These are phyloP conservation scores for Alternaria novae-zelandiae DNA, from an alignment of 2,329 filamentous ascomycete species.

Conservation along the genomic window DNA sequence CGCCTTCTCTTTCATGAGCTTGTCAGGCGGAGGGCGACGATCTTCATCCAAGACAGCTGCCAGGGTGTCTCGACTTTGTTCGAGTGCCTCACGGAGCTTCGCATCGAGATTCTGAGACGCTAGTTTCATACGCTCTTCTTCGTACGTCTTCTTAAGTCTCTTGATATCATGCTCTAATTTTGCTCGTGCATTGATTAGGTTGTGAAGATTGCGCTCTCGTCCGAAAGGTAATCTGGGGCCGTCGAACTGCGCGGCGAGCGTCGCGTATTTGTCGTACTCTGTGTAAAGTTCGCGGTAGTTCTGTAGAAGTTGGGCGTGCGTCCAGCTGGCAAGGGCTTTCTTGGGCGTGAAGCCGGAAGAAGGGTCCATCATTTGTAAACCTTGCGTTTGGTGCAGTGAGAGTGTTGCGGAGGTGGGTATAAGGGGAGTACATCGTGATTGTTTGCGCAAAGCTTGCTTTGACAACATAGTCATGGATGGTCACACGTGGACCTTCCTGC, in stretches of 20 bases:
- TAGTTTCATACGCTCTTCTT: background rate
- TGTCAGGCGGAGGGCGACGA: background rate
- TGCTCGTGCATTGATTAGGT: background rate
- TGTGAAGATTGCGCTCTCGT: background rate
- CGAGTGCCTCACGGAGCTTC: background rate
- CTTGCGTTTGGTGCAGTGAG: background rate
- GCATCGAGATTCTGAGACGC: background rate
- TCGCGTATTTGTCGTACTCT: background rate
- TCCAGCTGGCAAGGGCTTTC: background rate
- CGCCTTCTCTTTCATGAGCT: background rate
- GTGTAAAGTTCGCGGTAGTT: background rate
- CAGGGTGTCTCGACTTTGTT: background rate
- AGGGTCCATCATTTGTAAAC: background rate
- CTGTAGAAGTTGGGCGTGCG: background rate
- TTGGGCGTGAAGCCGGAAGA: background rate
- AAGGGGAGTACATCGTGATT: background rate
- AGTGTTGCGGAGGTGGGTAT: rapidly evolving
- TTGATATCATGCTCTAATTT: background rate
- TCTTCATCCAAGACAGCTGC: background rate
- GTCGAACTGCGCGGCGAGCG: background rate
- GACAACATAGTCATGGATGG: no score
- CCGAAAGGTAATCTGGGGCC: background rate
- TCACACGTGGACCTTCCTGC: background rate
- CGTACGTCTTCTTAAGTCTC: background rate
- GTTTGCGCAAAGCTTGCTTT: background rate